Base-by-base conservation (phyloP, 129 eudicot species). In the Smallanthus sonchifolius region DNA sequence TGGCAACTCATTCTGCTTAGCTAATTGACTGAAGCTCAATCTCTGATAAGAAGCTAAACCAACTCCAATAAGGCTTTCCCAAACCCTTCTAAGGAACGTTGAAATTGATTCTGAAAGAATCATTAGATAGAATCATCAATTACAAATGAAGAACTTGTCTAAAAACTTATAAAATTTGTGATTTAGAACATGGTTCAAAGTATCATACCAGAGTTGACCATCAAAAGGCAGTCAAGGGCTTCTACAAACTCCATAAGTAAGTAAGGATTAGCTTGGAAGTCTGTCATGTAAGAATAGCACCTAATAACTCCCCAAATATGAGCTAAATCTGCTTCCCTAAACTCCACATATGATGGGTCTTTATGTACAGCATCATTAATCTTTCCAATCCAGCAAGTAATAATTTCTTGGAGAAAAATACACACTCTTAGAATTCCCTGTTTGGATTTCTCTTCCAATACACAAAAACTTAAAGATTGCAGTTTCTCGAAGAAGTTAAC, bases 11-110 rank as follows among this genome's bases (percentile, higher is more conserved):
- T 84, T 77, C 16, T 32, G 10, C 56, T 77, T 74, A 68, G 56
- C 35, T 48, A 42, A 62, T 36, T 74, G 71, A 34, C 76, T 60
- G 24, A 65, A 54, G 35, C 83, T 44, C 74, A 83, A 55, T 69
- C 80, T 86, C 24, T 71, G 68, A 79, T 86, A 91, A 2, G 96
- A 86, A 79, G 49, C 71, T 82, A 94, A 67, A 74, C 89, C 89
- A 79, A 85, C 91, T 72, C 96, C 98, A 71, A 94, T 82, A 39
- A 94, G 68, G 81, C 89, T 84, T 69, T 87, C 86, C 91, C 91
- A 91, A 69, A 69, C 75, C 73, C 59, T 43, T 72, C 70, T 78
- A 7, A 77, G 76, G 59, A 79, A 70, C 15, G 82, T 87, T 52
- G 82, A 81, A 77, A 81, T 44, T 32, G 48, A 51, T 37, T 59